phyloP scores from a whole-genome alignment of 768 basidiomycete species.

The Psilocybe sp. region DNA sequence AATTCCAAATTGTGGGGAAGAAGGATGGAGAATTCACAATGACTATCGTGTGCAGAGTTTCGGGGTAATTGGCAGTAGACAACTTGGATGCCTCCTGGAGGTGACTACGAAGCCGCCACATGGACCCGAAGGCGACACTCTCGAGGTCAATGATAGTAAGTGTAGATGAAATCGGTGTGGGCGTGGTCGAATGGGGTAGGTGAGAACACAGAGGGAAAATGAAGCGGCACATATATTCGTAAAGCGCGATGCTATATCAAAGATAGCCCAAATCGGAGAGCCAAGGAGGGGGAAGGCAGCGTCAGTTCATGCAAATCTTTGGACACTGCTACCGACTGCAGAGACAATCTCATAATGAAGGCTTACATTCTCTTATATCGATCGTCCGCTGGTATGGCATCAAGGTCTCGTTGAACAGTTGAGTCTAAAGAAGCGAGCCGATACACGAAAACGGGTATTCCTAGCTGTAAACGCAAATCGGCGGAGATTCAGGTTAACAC shows the following conservation, averaged over 20 bases:
- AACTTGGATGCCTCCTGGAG: slow-evolving; percentile 73
- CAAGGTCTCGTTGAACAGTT: slow-evolving; percentile 54
- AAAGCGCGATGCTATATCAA: slow-evolving; percentile 52
- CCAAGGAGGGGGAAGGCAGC: too few species aligned
- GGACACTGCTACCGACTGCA: too few species aligned
- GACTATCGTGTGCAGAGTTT: slow-evolving; percentile 64
- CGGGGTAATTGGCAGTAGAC: slow-evolving; percentile 80
- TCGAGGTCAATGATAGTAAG: slow-evolving; percentile 75
- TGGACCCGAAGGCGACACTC: slow-evolving; percentile 52
- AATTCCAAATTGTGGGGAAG: slow-evolving; percentile 81
- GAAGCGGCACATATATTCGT: slow-evolving; percentile 67
- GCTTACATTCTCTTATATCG: slow-evolving; percentile 72
- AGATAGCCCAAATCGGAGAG: not conserved
- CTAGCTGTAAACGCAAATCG: slow-evolving; percentile 39
- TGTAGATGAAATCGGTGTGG: slow-evolving; percentile 57
- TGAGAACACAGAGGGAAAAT: slow-evolving; percentile 59
- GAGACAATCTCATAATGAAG: not conserved
- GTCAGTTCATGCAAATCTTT: not conserved
- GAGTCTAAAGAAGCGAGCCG: slow-evolving; percentile 59
- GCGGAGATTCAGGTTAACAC: not conserved
- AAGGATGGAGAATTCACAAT: slow-evolving; percentile 81
- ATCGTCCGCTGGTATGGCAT: slow-evolving; percentile 47
- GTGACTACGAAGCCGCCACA: slow-evolving; percentile 71
- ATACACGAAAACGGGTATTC: slow-evolving; percentile 76
- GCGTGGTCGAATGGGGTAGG: slow-evolving; percentile 49